Evolutionary conservation across 139 green algal genomes (phyloP), one percentile per base, ranked within the genome.

Genomic region (Eudorina sp.): DNA sequence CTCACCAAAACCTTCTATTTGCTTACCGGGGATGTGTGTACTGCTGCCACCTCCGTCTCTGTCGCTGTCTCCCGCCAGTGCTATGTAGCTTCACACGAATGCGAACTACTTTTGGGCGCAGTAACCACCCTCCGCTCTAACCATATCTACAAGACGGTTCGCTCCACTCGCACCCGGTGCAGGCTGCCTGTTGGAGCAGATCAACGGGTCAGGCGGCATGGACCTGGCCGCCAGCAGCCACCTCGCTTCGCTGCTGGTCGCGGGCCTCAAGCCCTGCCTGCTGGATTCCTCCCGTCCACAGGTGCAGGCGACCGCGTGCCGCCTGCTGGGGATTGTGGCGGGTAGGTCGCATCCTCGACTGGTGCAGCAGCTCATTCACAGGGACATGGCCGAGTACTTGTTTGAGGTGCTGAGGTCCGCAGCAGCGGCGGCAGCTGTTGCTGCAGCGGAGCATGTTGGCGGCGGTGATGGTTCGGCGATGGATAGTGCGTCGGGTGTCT

Each of bases 211-310:
- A 3, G 53, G 0, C 21, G 78, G 78, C 13, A 2, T 85, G 6
- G 78, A 85, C 55, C 38, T 74, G 38, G 27, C 60, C 79, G 79
- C 79, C 16, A 86, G 60, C 62, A 21, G 45, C n/a, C 43, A 8
- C 19, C 81, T 77, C 11, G 45, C 81, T 5, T 62, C 31, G 31
- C 62, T 40, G 43, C 81, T 86, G 79, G 60, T 60, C 27, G 40
- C 79, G 3, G 60, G 79, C 29, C 58, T 76, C 41, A 86, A 86
- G 55, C 79, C 58, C 79, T 75, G 58, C n/a, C 79, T 86, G 29
- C 58, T 86, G 60, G 60, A 51, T 40, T 55, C 77, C 29, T 48
- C 34, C 4, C 58, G 27, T 25, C 58, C 41, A 7, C 9, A 14
- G 43, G 14, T 51, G 60, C 58, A 77, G 79, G 16, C 16, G 11